Evolutionary conservation across 148 eudicot genomes (phyloP).

Genomic region (Euryodendron excelsum): DNA sequence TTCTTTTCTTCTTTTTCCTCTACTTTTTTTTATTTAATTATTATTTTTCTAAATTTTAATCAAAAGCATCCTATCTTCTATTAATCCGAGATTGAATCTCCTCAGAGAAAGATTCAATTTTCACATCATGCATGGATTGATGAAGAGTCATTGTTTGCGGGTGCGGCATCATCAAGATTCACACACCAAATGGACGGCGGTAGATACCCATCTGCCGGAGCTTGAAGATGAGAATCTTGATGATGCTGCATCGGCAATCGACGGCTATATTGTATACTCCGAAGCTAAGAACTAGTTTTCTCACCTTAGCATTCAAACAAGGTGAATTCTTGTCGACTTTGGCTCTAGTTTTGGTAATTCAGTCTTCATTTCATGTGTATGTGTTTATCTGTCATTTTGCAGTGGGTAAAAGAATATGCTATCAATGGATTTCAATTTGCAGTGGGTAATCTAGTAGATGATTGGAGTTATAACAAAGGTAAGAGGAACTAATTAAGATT

Average conservation of each 20-base stretch:
- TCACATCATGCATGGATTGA: not conserved
- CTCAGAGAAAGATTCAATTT: not conserved
- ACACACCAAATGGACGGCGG: not conserved
- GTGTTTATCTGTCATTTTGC: not conserved
- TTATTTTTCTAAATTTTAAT: not conserved
- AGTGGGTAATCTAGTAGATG: not conserved
- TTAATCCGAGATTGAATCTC: not conserved
- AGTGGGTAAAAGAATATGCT: too few relatives aligned
- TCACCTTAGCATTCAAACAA: not conserved
- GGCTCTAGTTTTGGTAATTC: not conserved
- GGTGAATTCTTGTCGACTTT: not conserved
- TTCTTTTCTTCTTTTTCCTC: not conserved
- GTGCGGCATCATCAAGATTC: slow-evolving; percentile 21
- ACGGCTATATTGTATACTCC: not conserved
- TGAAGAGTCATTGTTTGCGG: slow-evolving; percentile 13
- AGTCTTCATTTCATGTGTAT: not conserved
- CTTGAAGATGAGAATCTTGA: slow-evolving; percentile 18
- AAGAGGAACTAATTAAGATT: not conserved
- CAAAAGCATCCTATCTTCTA: not conserved
- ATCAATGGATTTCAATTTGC: not conserved
- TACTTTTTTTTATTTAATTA: not conserved
- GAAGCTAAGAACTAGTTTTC: not conserved
- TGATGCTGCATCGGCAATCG: slow-evolving; percentile 23
- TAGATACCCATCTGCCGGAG: too few relatives aligned
- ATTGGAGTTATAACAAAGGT: not conserved